Evolutionary conservation across 1,139 yeast genomes (phyloP), one percentile per base, ranked within the genome.

Genomic region (Yamadazyma siamensis): DNA sequence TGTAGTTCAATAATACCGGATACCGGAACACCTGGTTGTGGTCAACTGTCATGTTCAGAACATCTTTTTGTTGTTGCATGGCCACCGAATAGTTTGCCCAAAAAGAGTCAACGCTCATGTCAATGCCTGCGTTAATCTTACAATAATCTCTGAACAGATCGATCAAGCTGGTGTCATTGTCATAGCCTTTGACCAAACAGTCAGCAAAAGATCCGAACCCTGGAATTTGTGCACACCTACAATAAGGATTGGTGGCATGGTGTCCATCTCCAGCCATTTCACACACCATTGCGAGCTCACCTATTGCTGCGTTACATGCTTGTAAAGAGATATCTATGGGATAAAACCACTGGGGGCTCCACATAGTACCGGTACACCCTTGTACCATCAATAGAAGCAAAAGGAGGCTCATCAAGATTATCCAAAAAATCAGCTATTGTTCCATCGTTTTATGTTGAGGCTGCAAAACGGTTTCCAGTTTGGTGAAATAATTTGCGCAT

Each of bases 181-280:
- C 10, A 20, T 28, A 32, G 4, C 34, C 34, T 21, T 21, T 23
- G 10, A 32, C 23, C 11, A 32, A 19, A 22, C 34, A 32, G 18
- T 32, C 34, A 9, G 32, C 32, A 21, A 32, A 25, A 11, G 34
- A 32, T 5, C 34, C 34, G 22, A 32, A 32, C 9, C 34, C 34
- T 4, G 32, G 26, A 3, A 18, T 21, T 12, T 32, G 26, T 13
- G 14, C 24, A 19, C 34, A 32, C 11, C 25, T 20, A 18, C 34
- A 32, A 8, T 28, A 15, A 19, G 18, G 28, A 16, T 32, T 25
- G 12, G 25, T 23, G 3, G 31, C 12, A 16, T 20, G 25, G 14
- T 32, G 34, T 3, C 31, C 28, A 8, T 23, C 22, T 3, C 31
- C 28, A 8, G 23, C 22, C 8, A 17, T 13, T 4, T 22, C 12